These are phyloP conservation scores for Flammula alnicola DNA, from an alignment of 1,284 basidiomycete genomes.

Conservation along the genomic window DNA sequence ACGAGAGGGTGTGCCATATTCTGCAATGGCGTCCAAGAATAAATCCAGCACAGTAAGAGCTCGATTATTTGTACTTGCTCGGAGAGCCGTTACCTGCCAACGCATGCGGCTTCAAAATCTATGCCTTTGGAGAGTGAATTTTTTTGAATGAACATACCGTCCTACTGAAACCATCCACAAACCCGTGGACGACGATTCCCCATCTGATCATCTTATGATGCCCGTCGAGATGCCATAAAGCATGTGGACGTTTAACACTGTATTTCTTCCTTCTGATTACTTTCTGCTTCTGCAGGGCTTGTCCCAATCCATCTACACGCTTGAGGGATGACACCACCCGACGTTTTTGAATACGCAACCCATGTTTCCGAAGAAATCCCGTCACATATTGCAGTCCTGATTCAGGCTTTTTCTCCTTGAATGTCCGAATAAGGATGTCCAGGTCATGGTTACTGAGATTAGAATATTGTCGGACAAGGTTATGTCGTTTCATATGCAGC, in stretches of 20 bases:
- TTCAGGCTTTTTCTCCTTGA: constrained; percentile 12
- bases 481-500: constrained; percentile 14
- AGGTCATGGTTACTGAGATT: constrained; percentile 14
- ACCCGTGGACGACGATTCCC: constrained; percentile 52
- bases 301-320: not conserved
- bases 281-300: not conserved
- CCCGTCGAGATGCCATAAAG: constrained; percentile 49
- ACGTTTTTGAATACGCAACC: not conserved
- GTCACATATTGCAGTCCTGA: constrained; percentile 9
- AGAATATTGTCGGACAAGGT: constrained; percentile 8
- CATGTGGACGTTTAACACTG: constrained; percentile 10
- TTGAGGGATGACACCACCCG: not conserved
- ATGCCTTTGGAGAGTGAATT: too few species aligned
- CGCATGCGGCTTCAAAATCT: too few species aligned
- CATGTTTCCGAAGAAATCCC: constrained; percentile 3
- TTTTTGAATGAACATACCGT: constrained; percentile 19
- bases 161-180: constrained; percentile 46
- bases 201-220: constrained; percentile 54
- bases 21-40: constrained; percentile 32
- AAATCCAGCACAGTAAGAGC: constrained; percentile 42
- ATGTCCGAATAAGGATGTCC: constrained; percentile 13
- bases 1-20: constrained; percentile 36
- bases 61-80: not conserved
- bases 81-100: constrained; percentile 1
- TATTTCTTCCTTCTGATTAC: not conserved